Evolutionary conservation across 441 rosid species (phyloP), one percentile per base, ranked within the genome.

Genomic region (Corymbia citriodora): DNA sequence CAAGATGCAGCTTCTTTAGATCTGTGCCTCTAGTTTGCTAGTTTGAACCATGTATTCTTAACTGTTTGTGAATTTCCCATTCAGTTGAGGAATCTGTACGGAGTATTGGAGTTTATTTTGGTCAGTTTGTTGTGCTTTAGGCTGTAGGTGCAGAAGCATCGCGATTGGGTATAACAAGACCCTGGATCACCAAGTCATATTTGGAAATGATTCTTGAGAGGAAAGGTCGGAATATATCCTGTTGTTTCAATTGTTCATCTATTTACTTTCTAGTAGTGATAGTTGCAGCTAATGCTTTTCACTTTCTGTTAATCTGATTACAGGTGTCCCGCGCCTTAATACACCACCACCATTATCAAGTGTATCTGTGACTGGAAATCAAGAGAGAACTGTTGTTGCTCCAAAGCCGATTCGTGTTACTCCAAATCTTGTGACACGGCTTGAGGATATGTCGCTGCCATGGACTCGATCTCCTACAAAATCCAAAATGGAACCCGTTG

Each of bases 391-490:
- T 59, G 96, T 97, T 93, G 96, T 92, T 89, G 98, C 99, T 87
- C 99, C 99, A 83, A 97, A 94, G 96, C 99, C 99, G 65, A 98
- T 98, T 87, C 98, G 99, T 83, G 97, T 97, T 68, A 94, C 96
- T 91, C 92, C 98, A 91, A 95, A 95, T 95, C 92, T 95, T 93
- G 95, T 95, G 90, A 96, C 94, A 87, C 95, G 90, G 91, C 96
- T 98, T 87, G 99, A 98, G 93, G 99, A 97, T 96, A 93, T 97
- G 91, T 96, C 99, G 89, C 99, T 95, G 91, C 99, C 99, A 87
- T 98, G 99, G 99, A 98, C 99, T 91, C 98, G 99, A 79, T 98
- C 99, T 92, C 99, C 99, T 23, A 98, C 99, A 88, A 98, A 98
- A 94, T 95, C 99, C 85, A 96, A 96, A 95, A 96, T 94, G 98